phyloP scores from a whole-genome alignment of 768 basidiomycete genomes.

The Paxillus involutus region DNA sequence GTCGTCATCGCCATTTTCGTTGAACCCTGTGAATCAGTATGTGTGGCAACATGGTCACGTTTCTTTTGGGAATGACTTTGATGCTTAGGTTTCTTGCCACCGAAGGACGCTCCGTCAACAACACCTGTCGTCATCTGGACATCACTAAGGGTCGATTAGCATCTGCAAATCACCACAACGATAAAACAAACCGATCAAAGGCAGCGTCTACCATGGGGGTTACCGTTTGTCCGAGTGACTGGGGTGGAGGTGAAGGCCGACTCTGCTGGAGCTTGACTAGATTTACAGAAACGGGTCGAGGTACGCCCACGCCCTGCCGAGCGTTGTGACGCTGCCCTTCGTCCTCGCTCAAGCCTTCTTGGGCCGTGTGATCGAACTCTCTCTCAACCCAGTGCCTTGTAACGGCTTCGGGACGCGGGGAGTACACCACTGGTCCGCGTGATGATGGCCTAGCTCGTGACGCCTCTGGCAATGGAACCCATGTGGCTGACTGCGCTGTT shows the following conservation, averaged over 20 bases:
- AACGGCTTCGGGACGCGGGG: not conserved
- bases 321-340: conserved; percentile 9
- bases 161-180: not conserved
- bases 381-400: not conserved
- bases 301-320: not conserved
- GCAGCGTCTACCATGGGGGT: not conserved
- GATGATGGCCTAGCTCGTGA: not conserved
- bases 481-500: not conserved
- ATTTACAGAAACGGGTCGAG: not conserved
- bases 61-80: not conserved
- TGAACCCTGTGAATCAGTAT: not conserved
- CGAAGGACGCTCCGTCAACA: not conserved
- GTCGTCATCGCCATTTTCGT: not conserved
- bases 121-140: not conserved
- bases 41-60: not conserved
- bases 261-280: not conserved
- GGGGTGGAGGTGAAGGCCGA: not conserved
- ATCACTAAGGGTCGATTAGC: conserved; percentile 10
- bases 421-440: not conserved
- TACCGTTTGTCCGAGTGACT: not conserved
- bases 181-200: conserved; percentile 9
- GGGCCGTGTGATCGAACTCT: not conserved
- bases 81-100: not conserved
- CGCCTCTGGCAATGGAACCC: not conserved
- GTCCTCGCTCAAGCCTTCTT: conserved; percentile 2